Evolutionary conservation across 2,329 filamentous ascomycete species (phyloP).

Genomic region (Pseudogymnoascus sp.): DNA sequence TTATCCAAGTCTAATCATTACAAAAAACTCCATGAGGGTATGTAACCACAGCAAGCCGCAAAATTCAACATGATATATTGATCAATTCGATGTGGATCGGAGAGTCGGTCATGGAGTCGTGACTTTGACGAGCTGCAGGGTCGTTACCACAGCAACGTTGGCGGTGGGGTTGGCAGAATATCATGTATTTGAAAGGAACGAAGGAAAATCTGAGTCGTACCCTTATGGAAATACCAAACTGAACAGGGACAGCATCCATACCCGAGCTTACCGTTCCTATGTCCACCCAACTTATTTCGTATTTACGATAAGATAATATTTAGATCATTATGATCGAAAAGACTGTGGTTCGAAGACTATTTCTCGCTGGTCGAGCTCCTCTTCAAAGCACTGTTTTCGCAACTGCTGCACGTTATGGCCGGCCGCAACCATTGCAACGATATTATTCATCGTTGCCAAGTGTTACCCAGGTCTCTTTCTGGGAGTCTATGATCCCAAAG

Average conservation of each 20-base stretch:
- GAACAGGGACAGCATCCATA: not conserved
- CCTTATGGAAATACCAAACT: not conserved
- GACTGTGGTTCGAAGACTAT: not conserved
- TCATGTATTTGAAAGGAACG: not conserved
- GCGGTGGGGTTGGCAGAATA: conserved; percentile 5
- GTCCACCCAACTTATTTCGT: not conserved
- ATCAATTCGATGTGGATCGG: conserved; percentile 1
- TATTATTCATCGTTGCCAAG: conserved; percentile 35
- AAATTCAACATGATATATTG: conserved; percentile 6
- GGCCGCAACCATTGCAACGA: conserved; percentile 12
- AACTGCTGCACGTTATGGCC: not conserved
- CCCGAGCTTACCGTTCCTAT: not conserved
- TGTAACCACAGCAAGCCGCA: conserved; percentile 4
- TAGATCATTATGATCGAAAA: conserved; percentile 7
- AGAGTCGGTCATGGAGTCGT: conserved; percentile 2
- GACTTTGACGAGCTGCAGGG: conserved; percentile 4
- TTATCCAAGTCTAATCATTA: conserved; percentile 29
- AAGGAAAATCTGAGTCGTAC: not conserved
- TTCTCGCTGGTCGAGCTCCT: not conserved
- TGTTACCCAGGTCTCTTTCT: conserved; percentile 41
- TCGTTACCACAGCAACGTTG: conserved; percentile 8
- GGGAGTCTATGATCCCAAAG: conserved; percentile 64
- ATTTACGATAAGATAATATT: not conserved
- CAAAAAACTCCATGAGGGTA: conserved; percentile 19
- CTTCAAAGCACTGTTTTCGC: not conserved